Base-by-base conservation (phyloP, 805 yeast genomes). In the Starmerella etchellsii region DNA sequence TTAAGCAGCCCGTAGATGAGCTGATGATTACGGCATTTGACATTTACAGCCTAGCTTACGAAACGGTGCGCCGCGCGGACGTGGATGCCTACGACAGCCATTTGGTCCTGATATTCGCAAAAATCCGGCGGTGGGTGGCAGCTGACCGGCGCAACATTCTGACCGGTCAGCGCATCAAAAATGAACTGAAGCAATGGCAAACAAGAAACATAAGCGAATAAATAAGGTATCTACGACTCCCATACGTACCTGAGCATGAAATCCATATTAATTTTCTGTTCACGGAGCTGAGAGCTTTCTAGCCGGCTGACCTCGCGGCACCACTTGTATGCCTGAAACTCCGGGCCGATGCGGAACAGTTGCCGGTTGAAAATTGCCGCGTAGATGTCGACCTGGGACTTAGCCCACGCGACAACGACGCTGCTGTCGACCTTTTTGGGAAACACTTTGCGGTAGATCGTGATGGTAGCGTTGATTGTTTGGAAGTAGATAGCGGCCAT, bases 381-480 rank as follows among this genome's bases (percentile, higher is more conserved):
- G 48, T 80, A 78, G 36, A 65, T 64, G 31, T 72, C 70, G 25
- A 81, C 71, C 56, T 77, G 79, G 11, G 69, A 69, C 42, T 73
- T 71, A 26, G 79, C 71, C 94, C 95, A 84, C 46, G 76, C 74
- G n/a, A 83, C 78, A 15, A 84, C 63, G 24, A 67, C 66, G 49
- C 79, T 71, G 9, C 79, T 67, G 37, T 72, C 67, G 29, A 59
- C 59, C 31, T 61, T 14, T 40, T 53, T 54, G 13, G 62, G 66
- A 59, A 72, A 80, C 38, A 78, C 68, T 21, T 63, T 58, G 37
- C 67, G 66, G 61, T 70, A 82, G 26, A 71, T 63, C 15, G 61
- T 53, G 13, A 75, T 73, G 0, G 93, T 74, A 33, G 73, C 66
- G 42, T 69, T 71, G 39, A 82, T 65, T 23, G 69, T 63, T 50